phyloP scores from a whole-genome alignment of 495 filamentous ascomycete genomes.

The Penicillium salamii region DNA sequence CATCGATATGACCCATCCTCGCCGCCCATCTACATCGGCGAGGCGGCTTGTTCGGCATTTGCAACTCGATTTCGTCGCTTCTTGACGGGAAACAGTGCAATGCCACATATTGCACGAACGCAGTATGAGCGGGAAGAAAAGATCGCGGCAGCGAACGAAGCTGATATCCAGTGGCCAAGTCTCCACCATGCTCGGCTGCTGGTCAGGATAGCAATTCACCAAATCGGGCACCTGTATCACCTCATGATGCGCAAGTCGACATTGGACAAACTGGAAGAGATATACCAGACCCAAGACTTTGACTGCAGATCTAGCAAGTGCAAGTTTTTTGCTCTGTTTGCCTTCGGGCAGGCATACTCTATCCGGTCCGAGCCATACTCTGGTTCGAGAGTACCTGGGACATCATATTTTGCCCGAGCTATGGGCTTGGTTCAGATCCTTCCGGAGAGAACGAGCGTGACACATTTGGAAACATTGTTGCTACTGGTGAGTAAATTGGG shows the following conservation, averaged over 20 bases:
- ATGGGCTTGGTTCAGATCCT: slow-evolving; percentile 40
- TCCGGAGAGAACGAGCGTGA: slow-evolving; percentile 41
- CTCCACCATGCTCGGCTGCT: slow-evolving; percentile 40
- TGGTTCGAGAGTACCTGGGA: slow-evolving; percentile 39
- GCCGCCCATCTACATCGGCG: slow-evolving; percentile 45
- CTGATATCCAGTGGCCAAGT: slow-evolving; percentile 37
- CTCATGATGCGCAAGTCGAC: slow-evolving; percentile 42
- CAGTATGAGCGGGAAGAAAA: slow-evolving; percentile 40
- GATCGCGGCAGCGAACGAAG: slow-evolving; percentile 31
- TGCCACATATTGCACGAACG: slow-evolving; percentile 39
- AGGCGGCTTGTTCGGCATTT: slow-evolving; percentile 47
- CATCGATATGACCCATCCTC: slow-evolving; percentile 41
- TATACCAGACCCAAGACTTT: slow-evolving; percentile 38
- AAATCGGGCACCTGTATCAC: slow-evolving; percentile 41
- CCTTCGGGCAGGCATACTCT: slow-evolving; percentile 44
- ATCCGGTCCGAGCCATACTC: slow-evolving; percentile 35
- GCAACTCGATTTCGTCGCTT: slow-evolving; percentile 45
- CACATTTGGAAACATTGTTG: slow-evolving; percentile 40
- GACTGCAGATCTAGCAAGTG: slow-evolving; percentile 35
- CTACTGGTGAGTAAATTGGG: slow-evolving; percentile 27
- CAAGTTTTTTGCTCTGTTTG: slow-evolving; percentile 46
- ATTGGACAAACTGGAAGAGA: slow-evolving; percentile 41
- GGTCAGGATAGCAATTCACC: slow-evolving; percentile 40
- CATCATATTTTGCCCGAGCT: slow-evolving; percentile 42
- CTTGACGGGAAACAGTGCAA: slow-evolving; percentile 36